Base-by-base conservation (phyloP, 345 rosid genomes). In the Kandelia obovata region DNA sequence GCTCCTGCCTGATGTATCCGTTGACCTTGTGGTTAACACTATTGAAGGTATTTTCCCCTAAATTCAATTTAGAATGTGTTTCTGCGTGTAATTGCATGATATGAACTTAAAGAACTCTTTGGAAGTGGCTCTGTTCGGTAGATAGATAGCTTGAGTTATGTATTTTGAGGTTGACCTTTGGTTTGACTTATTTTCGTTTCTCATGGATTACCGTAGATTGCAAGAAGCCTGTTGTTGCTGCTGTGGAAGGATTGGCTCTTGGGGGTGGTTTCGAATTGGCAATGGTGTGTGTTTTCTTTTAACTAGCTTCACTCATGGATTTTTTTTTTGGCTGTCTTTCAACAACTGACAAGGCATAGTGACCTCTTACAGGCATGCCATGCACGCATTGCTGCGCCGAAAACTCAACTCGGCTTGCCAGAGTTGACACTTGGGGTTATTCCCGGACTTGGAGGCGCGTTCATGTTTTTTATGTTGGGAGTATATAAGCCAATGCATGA, bases 181-280 rank as follows among this genome's bases (percentile, higher is more conserved):
- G 51, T 58, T 67, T 51, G 9, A 47, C 26, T 34, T 74, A 61
- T 67, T 79, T 63, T n/a, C 65, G 52, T 77, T 30, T 25, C 15
- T 73, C 3, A 65, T 76, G 61, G 27, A 53, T 56, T 57, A 61
- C 43, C 6, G 28, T 64, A 94, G 97, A 88, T 81, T 87, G 89
- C 74, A 87, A 83, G 85, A 94, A 91, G 86, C 98, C 98, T 43
- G 59, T 91, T 76, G 97, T 94, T 80, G 97, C 98, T 67, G 98
- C 98, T 58, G 88, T 94, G 37, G 92, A 89, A 85, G 97, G 98
- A 74, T 74, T 94, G 75, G 98, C 98, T 59, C 92, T 94, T 70
- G 98, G 98, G 73, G 98, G 98, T 82, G 98, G 98, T 77, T 81
- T 94, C 66, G 98, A 94, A 75, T 62, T 94, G 63, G 91, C 96